Percentiles rank a stretch among this genome's conserved stretches.
Evolutionary conservation across 768 basidiomycete genomes (phyloP).

Genomic region (Tremella mesenterica): DNA sequence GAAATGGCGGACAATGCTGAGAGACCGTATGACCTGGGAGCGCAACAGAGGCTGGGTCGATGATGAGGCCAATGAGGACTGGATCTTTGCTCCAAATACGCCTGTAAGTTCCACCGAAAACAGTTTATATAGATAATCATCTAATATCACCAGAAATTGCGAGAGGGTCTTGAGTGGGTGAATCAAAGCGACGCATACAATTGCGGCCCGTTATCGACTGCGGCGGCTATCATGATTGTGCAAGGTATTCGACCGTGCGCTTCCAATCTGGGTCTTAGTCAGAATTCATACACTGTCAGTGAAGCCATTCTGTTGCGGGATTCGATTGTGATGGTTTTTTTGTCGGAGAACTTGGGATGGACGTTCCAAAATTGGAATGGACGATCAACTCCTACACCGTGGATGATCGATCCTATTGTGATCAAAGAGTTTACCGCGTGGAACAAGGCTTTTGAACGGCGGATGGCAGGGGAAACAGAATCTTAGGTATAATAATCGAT

Average conservation of each 20-base stretch:
- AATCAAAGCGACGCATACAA: background rate
- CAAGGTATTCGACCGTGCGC: background rate
- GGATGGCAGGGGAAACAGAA: too few relatives aligned
- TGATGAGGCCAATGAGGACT: background rate
- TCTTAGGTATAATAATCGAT: too few relatives aligned
- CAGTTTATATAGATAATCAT: background rate
- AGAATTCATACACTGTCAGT: background rate
- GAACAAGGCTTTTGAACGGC: too few relatives aligned
- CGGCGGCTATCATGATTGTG: background rate
- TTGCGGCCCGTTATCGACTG: background rate
- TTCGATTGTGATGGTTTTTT: constrained; percentile 1
- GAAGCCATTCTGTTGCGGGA: background rate
- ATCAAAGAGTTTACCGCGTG: too few relatives aligned
- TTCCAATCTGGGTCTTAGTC: background rate
- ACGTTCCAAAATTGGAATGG: too few relatives aligned
- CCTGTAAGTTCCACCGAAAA: background rate
- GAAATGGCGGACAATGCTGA: background rate
- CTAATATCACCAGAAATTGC: background rate
- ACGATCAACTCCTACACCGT: too few relatives aligned
- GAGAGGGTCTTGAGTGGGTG: background rate
- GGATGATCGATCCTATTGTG: too few relatives aligned
- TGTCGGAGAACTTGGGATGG: too few relatives aligned
- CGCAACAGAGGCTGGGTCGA: background rate
- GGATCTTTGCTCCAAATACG: background rate
- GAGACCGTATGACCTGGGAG: background rate